Evolutionary conservation across 768 basidiomycete genomes (phyloP).

Genomic region (Mrakia blollopis): DNA sequence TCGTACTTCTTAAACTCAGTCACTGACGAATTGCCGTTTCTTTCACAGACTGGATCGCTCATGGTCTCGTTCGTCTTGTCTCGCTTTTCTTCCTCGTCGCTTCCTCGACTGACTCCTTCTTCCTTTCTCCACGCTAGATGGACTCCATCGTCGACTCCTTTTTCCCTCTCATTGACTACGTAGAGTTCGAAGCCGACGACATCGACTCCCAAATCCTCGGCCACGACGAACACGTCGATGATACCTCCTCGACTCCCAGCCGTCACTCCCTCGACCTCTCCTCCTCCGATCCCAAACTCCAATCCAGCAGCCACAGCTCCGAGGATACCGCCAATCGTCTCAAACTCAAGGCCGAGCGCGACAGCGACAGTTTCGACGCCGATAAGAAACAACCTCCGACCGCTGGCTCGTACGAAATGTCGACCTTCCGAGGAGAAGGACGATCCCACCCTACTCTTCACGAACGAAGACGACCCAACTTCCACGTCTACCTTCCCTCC

Average conservation of each 20-base stretch:
- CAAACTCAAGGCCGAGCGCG: background rate
- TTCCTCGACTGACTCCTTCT: background rate
- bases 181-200: slow-evolving; percentile 71
- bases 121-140: slow-evolving; percentile 42
- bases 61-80: slow-evolving; percentile 53
- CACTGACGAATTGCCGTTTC: background rate
- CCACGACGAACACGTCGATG: slow-evolving; percentile 34
- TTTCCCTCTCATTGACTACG: slow-evolving; percentile 73
- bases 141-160: slow-evolving; percentile 93
- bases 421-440: background rate
- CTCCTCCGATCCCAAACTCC: background rate
- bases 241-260: background rate
- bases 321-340: background rate
- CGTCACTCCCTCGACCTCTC: background rate
- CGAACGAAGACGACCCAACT: background rate
- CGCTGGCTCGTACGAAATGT: slow-evolving; percentile 14
- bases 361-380: slow-evolving; percentile 1
- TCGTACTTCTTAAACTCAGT: slow-evolving; percentile 3
- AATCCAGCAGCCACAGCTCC: background rate
- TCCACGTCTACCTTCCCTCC: background rate
- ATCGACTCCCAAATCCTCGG: slow-evolving; percentile 65
- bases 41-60: slow-evolving; percentile 80
- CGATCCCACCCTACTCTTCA: background rate
- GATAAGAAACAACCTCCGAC: background rate
- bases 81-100: background rate